Conservation (phyloP, 345 rosid genomes). For the Bruguiera sexangula region DNA sequence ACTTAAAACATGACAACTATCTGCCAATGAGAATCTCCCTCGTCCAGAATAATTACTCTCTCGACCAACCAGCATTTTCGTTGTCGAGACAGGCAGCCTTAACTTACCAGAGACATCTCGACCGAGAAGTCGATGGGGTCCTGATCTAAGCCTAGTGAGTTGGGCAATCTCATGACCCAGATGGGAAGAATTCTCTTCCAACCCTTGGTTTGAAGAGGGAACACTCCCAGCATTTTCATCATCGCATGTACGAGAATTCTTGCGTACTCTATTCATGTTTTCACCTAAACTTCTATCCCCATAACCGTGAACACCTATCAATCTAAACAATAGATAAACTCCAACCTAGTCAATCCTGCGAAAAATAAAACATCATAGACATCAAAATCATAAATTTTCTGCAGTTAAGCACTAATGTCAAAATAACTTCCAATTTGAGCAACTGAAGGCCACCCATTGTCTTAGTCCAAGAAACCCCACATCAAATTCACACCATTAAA, state of each 20-base stretch:
- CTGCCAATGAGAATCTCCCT: slow-evolving; percentile 57
- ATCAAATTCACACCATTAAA: too few relatives aligned
- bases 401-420: too few relatives aligned
- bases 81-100: slow-evolving; percentile 45
- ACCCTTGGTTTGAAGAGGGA: slow-evolving; percentile 9
- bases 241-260: slow-evolving; percentile 13
- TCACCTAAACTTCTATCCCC: background rate
- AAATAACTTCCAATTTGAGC: too few relatives aligned
- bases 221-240: slow-evolving; percentile 20
- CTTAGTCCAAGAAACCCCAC: too few relatives aligned
- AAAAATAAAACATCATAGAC: too few relatives aligned
- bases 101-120: slow-evolving; percentile 20
- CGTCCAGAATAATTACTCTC: slow-evolving; percentile 56
- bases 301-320: background rate
- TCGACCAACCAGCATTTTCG: slow-evolving; percentile 60
- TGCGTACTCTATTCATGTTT: slow-evolving; percentile 32
- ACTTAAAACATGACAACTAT: slow-evolving; percentile 56
- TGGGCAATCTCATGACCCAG: slow-evolving; percentile 51
- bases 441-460: too few relatives aligned
- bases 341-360: too few relatives aligned
- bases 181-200: slow-evolving; percentile 17
- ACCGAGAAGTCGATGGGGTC: slow-evolving; percentile 37
- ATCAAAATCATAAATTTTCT: too few relatives aligned
- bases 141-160: slow-evolving; percentile 47
- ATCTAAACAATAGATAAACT: too few relatives aligned